Base-by-base conservation (phyloP, 1,284 basidiomycete species). In the Papiliotrema terrestris region DNA sequence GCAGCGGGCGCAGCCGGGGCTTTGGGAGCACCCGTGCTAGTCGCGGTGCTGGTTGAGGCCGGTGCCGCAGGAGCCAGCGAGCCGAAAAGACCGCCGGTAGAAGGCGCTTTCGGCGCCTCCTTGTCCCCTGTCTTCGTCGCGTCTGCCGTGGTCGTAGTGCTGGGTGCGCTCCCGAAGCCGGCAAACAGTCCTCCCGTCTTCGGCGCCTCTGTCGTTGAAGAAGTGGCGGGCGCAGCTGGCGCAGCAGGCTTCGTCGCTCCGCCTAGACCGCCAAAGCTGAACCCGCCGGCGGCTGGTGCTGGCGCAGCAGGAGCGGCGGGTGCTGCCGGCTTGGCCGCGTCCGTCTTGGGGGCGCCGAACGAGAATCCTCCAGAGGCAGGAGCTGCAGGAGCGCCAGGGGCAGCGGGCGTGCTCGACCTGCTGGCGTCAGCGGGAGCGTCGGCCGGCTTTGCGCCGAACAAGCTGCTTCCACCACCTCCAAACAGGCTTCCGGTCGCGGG, bases 361-460 rank as follows among this genome's bases (percentile, higher is more conserved):
- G 68, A 63, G n/a, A 66, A 49, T 2, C 59, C 50, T 20, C 56
- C 61, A 35, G 58, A 35, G 4, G 55, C 22, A 9, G 55, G n/a
- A 19, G 56, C 29, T 22, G 57, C 25, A 19, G 58, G 43, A 41
- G 59, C 47, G 15, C 56, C 38, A 5, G 57, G 32, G 8, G 55
- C 23, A 20, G 56, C 23, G 20, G 57, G 32, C 14, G 56, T 29
- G 9, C 32, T 38, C 19, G 46, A 17, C 20, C 38, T 47, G 9
- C 17, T 11, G 5, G 41, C 43, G 25, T 52, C 38, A 32, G 56
- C 52, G 14, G 57, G 48, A 8, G 61, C 38, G 8, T 51, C 59
- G 38, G 66, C 61, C 29, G 68, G 58, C 36, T 62, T 65, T 8
- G 60, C 54, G 39, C 71, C 69, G 49, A 75, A 70, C 9, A 71